Percentiles rank a stretch among this genome's conserved stretches.
phyloP scores from a whole-genome alignment of 768 basidiomycete species.

The Pseudohyphozyma bogoriensis region DNA sequence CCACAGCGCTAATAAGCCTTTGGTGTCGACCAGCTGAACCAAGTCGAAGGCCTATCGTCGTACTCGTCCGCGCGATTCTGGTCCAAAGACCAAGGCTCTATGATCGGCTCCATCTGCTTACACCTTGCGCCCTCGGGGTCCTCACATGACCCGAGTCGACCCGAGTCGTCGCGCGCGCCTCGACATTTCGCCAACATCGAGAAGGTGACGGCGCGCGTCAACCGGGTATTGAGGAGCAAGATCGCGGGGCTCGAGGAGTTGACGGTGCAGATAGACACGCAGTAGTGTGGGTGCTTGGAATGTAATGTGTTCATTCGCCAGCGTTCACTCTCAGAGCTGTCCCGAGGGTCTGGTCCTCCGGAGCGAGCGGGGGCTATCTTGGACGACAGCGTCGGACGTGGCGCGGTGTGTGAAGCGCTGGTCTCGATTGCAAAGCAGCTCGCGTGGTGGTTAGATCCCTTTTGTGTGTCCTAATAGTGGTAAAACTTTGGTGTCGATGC shows the following conservation, averaged over 20 bases:
- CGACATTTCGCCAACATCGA: constrained; percentile 56
- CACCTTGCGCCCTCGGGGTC: constrained; percentile 62
- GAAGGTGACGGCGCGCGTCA: constrained; percentile 64
- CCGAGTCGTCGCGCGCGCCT: constrained; percentile 38
- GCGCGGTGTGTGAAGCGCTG: too few species aligned
- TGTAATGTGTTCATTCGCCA: too few species aligned
- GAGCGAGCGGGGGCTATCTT: too few species aligned
- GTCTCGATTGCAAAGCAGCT: too few species aligned
- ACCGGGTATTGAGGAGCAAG: constrained; percentile 55
- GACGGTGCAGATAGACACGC: constrained; percentile 78
- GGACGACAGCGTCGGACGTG: too few species aligned
- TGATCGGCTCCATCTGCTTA: constrained; percentile 87
- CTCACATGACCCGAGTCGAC: constrained; percentile 48
- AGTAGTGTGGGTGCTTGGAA: too few species aligned
- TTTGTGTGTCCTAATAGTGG: too few species aligned
- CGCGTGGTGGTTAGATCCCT: too few species aligned
- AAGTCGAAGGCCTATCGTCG: constrained; percentile 68
- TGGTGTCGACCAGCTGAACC: constrained; percentile 47
- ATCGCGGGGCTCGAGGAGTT: constrained; percentile 80
- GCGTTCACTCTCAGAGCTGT: too few species aligned
- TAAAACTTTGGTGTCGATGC: too few species aligned
- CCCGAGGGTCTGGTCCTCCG: too few species aligned
- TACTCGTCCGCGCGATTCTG: constrained; percentile 80
- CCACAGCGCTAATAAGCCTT: neutral
- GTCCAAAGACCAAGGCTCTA: constrained; percentile 78